Base-by-base conservation (phyloP, 208 protist species). In the Crithidia mellificae region DNA sequence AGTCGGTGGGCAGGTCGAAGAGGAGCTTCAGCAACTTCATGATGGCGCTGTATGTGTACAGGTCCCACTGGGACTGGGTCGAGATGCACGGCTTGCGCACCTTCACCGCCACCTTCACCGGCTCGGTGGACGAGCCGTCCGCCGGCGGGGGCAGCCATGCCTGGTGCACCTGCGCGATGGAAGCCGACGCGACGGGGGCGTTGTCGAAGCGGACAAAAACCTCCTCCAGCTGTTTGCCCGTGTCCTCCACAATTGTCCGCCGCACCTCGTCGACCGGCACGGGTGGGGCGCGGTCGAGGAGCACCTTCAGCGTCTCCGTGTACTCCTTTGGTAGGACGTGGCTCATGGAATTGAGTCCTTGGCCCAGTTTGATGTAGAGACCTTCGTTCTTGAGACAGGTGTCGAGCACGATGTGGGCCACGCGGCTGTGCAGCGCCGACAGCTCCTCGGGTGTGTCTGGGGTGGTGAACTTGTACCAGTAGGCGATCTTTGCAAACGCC, bases 111-210 rank as follows among this genome's bases (percentile, higher is more conserved):
- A 99, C 95, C 47, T 49, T 54, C 54, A 43, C 41, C 34, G 51
- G 56, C 34, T 74, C 63, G 2, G 70, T 25, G 4, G 66, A 68
- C 11, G 66, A 77, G 27, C 52, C 44, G 34, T 68, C 63, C 15
- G 20, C 51, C 22, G 67, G 47, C 5, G 65, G 65, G 2, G 75
- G 74, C 38, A 97, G 52, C 70, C 78, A 68, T 25, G 90, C 91
- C 6, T 76, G 74, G 67, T 97, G 91, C 22, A 98, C 94, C 80
- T 99, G 97, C 27, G 97, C 97, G 34, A 99, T 88, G 20, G 95
- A 98, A 0, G 97, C 97, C 14, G 94, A 91, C 6, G 95, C 95
- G 17, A 98, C 83, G 12, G 97, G 96, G n/a, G 59, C 57, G 20
- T 78, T 68, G 36, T 98, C 87, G 64, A 99, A 97, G 29, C 80